Evolutionary conservation across 169 alveolate species (phyloP), one percentile per base, ranked within the genome.

Genomic region (Babesia microti): DNA sequence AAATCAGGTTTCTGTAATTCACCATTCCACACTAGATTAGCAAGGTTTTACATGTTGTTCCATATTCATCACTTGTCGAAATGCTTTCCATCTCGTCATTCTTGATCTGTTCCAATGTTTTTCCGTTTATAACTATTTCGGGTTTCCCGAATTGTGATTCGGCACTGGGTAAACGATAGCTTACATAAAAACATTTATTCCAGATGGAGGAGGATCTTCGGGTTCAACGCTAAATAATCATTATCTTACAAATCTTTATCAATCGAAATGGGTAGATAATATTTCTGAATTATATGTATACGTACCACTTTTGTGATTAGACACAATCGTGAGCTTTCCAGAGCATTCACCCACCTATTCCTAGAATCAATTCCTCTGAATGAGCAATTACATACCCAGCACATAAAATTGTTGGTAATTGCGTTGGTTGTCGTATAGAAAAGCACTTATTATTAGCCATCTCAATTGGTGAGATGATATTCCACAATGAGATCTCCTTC

Each of bases 141-240:
- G 85, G 85, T 7, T 69, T 35, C 1, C 85, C 85, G 33, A 32
- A 46, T 32, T 65, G 72, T 18, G 79, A 66, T 49, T 76, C 79
- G 34, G 70, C 74, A 17, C 78, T 76, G 67, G 15, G 21, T 11
- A 12, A 21, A 7, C 19, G 7, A 14, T 24, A 12, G 12, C 58
- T 32, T 65, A 65, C 76, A 65, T 55, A 28, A 65, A 65, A 4
- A 65, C 18, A 39, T 65, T 65, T 7, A 65, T 32, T 12, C 76
- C 76, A 6, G 47, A 17, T 7, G 59, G 76, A 32, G 44, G 23
- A 12, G 53, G 57, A 15, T 65, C 65, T 24, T 56, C 69, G 2
- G 46, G 19, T 39, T 65, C 76, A 3, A 65, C 34, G 49, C 67
- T 54, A 30, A 1, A 17, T 22, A 2, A 19, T 24, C 6, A 24